Conservation (phyloP, 371 early-diverging fungal genomes). For the Mortierella sp. region DNA sequence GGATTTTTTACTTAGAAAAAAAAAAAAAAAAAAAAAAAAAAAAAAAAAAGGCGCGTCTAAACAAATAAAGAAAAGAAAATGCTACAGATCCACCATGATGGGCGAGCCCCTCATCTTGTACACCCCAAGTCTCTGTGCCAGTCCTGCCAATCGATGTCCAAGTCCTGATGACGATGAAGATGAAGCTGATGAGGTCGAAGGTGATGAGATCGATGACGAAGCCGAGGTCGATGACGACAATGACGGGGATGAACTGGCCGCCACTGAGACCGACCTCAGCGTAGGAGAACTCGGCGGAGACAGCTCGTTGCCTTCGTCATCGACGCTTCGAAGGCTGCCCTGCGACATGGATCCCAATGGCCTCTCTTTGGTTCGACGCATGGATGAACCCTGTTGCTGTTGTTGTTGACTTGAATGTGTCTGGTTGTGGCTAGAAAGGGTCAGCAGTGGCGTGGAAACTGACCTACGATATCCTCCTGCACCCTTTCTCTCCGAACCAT, state of each 20-base stretch:
- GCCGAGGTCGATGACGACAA: neutral
- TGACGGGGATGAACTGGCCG: too few species aligned
- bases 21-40: neutral
- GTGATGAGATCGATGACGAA: slow-evolving; percentile 10
- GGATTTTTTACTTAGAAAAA: neutral
- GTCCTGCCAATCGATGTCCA: slow-evolving; percentile 26
- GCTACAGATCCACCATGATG: slow-evolving; percentile 27
- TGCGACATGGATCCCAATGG: slow-evolving; percentile 2
- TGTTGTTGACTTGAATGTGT: too few species aligned
- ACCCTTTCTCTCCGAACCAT: neutral
- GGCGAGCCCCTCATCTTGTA: slow-evolving; percentile 27
- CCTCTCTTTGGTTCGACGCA: slow-evolving; percentile 26
- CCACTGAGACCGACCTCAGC: slow-evolving; percentile 18
- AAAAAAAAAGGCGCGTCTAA: neutral
- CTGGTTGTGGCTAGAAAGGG: too few species aligned
- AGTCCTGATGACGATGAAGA: slow-evolving; percentile 11
- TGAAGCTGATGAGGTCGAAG: slow-evolving; percentile 15
- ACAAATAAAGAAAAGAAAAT: neutral
- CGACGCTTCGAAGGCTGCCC: neutral
- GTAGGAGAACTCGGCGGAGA: slow-evolving; percentile 1
- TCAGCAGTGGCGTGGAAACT: too few species aligned
- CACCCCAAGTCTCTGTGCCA: slow-evolving; percentile 29
- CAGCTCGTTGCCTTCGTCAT: neutral
- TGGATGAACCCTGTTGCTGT: neutral
- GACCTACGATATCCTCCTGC: too few species aligned